Evolutionary conservation across 2,329 filamentous ascomycete species (phyloP), one percentile per base, ranked within the genome.

Genomic region (Phialophora macrospora): DNA sequence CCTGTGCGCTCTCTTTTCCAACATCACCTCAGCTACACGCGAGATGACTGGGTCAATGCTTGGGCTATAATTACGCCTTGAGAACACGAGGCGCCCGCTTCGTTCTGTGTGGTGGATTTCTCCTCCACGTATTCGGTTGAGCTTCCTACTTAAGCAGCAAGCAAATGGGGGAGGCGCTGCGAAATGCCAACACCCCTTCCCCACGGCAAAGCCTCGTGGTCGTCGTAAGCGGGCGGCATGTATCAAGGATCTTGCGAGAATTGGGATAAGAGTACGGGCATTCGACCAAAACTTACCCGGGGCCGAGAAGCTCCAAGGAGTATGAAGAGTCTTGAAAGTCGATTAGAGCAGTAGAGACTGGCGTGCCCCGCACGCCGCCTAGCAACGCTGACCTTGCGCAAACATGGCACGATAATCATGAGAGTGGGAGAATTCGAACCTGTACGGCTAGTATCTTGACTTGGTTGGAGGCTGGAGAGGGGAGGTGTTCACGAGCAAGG

Each of bases 161-260:
- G 14, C 17, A 1, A 12, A 41, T n/a, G n/a, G 22, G 20, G 32
- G 11, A n/a, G 11, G 30, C 11, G 48, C 30, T 61, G 59, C 28
- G 26, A 20, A 24, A n/a, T 46, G 56, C 22, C 44, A 57, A 51
- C 28, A 28, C 24, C 20, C 54, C 7, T 64, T 64, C 62, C 28
- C 62, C 62, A 22, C 55, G 48, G 48, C 48, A 49, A 64, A 60
- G 62, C 56, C 62, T 60, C 62, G 56, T 60, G 55, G 48, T 44
- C 48, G 55, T 60, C 62, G 56, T 55, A 51, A 54, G 46, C 34
- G 24, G 14, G 38, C 34, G 20, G 56, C 11, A 28, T n/a, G 20
- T 28, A 26, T 20, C 30, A 46, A 46, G 34, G 48, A 52, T 54
- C 49, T 61, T 49, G 59, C 55, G 59, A 55, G 32, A 30, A 61